Evolutionary conservation across 495 filamentous ascomycete genomes (phyloP).

Genomic region (Thermothielavioides terrestris): DNA sequence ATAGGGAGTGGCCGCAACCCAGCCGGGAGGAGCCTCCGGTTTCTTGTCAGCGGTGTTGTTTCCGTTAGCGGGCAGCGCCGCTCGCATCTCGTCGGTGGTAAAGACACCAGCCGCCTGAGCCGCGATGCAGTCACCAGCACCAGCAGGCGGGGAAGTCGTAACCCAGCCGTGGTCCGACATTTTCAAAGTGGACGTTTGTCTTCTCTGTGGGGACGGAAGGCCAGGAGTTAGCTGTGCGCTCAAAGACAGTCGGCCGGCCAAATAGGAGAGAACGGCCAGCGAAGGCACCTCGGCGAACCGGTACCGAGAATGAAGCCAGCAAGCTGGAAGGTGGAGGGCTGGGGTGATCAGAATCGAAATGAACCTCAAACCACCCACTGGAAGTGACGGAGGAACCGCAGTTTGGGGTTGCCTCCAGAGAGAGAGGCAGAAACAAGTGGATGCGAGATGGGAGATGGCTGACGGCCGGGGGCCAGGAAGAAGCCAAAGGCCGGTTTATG

Average conservation of each 20-base stretch:
- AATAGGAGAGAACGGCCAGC: too few species aligned
- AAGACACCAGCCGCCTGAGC: slow-evolving; percentile 7
- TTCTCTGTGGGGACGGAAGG: not conserved
- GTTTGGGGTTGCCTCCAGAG: too few species aligned
- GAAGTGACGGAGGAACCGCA: too few species aligned
- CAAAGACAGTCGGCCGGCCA: not conserved
- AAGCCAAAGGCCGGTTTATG: too few species aligned
- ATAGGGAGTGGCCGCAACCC: slow-evolving; percentile 45
- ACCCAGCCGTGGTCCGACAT: slow-evolving; percentile 24
- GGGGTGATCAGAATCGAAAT: too few species aligned
- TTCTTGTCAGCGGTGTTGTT: not conserved
- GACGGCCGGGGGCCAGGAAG: too few species aligned
- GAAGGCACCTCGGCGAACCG: not conserved
- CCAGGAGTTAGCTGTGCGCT: not conserved
- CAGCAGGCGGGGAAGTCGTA: not conserved
- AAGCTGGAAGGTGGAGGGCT: too few species aligned
- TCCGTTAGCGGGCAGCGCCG: slow-evolving; percentile 13
- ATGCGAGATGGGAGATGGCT: too few species aligned
- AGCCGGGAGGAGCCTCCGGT: slow-evolving; percentile 26
- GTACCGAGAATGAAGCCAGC: not conserved
- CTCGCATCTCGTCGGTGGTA: slow-evolving; percentile 10
- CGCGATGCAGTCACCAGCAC: not conserved
- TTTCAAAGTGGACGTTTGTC: slow-evolving; percentile 3
- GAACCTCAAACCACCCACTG: too few species aligned
- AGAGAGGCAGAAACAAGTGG: too few species aligned